Evolutionary conservation across 495 filamentous ascomycete genomes (phyloP), one percentile per base, ranked within the genome.

Genomic region (Aspergillus nanangensis): DNA sequence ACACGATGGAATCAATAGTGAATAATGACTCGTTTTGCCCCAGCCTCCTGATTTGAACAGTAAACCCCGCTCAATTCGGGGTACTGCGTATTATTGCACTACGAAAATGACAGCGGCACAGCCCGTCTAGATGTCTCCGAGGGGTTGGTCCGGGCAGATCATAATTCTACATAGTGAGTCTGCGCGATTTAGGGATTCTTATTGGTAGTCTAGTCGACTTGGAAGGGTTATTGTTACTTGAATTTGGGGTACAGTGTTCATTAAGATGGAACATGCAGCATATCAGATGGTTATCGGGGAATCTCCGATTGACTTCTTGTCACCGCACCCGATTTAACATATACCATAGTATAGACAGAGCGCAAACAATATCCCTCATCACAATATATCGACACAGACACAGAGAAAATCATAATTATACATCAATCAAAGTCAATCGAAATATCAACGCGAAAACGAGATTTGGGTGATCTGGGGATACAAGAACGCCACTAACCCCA

Each of bases 31-130:
- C n/a, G n/a, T n/a, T n/a, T n/a, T 29, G 25, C 5, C 25, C 25
- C 11, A 29, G 25, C 7, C 11, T 7, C 25, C 25, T 29, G 11
- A 29, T 5, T 5, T 29, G 25, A 7, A 29, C 5, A 11, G 25
- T 29, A 29, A 29, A 11, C 25, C 11, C 25, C 25, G 25, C 5
- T 11, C 21, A 9, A 9, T 19, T 13, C 17, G 13, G 36, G 10
- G 18, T 14, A 36, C 4, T 13, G 20, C 18, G n/a, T n/a, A n/a
- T n/a, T n/a, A n/a, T n/a, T n/a, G n/a, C n/a, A n/a, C n/a, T n/a
- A n/a, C n/a, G n/a, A n/a, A n/a, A 35, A 22, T 55, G 52, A 55
- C 52, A 55, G 52, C 52, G 52, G 52, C 36, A 47, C 38, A 29
- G 31, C 46, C 51, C 46, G 51, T 23, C 32, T 31, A 7, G 25